Base-by-base conservation (phyloP, 192 early-diverging fungal species). In the Chytriomyces sp. region DNA sequence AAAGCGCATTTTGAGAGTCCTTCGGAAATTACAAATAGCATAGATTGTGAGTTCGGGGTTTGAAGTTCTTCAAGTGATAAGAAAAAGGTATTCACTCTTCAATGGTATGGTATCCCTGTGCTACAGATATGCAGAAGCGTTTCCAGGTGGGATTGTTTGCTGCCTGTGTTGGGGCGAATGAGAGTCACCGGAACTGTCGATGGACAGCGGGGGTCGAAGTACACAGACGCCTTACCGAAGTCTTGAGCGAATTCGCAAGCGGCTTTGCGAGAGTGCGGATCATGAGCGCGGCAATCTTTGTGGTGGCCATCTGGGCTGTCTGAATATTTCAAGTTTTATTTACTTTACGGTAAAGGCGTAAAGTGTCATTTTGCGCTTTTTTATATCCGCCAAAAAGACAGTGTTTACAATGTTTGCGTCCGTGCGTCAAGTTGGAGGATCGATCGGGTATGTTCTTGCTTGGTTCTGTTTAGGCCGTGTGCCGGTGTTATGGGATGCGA, bases 191-290 rank as follows among this genome's bases (percentile, higher is more conserved):
- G 44, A 4, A 20, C 28, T 47, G 9, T 75, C 10, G 16, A 20
- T 20, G 24, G 26, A n/a, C n/a, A n/a, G 43, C 48, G n/a, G n/a
- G 44, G 18, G 44, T 62, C 50, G 47, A 18, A n/a, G 53, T 5
- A 57, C 3, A 20, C 20, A 13, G 53, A 57, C 16, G 53, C 53
- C 53, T 57, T 47, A 80, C 83, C 71, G 70, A 50, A 8, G 44
- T 23, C 62, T 86, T 86, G 26, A 86, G 67, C 20, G 75, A 75
- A 61, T 78, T 86, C 44, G 85, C 85, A 8, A 86, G 50, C 9
- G 85, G 85, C 53, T 86, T 86, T 6, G 83, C 71, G 47, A 84
- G 71, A 3, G 85, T 86, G 28, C 76, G 49, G 18, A 86, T 76
- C 23, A 86, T 73, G 53, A 86, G 78, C 7, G 69, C 61, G 18